These are phyloP conservation scores for Coccinonectria pachysandricola DNA, from an alignment of 2,329 filamentous ascomycete genomes.

Conservation along the genomic window DNA sequence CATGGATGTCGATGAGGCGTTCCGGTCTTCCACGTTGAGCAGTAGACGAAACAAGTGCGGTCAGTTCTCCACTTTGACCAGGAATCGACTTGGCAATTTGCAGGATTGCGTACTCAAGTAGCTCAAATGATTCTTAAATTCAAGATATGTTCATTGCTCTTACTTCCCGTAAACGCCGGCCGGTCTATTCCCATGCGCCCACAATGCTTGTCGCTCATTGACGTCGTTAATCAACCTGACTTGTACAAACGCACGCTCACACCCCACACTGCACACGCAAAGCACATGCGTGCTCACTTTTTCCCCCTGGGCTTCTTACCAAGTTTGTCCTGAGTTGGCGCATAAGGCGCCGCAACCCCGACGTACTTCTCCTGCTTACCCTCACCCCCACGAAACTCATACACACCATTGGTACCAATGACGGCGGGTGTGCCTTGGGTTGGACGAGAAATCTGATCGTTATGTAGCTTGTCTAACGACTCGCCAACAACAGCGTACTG, in stretches of 20 bases:
- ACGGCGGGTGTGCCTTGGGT: constrained; percentile 41
- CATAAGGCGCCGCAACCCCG: constrained; percentile 48
- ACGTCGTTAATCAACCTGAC: too few species aligned
- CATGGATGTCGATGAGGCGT: too few species aligned
- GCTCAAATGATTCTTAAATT: too few species aligned
- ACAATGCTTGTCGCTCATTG: too few species aligned
- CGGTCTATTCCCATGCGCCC: constrained; percentile 10
- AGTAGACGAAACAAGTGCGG: too few species aligned
- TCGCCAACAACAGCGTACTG: constrained; percentile 82
- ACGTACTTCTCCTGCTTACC: constrained; percentile 34
- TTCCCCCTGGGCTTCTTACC: constrained; percentile 27
- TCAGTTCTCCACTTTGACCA: too few species aligned
- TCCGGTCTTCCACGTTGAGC: too few species aligned
- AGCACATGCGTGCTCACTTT: constrained; percentile 15
- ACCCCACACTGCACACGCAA: too few species aligned
- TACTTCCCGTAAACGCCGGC: constrained; percentile 4
- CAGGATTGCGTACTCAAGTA: too few species aligned
- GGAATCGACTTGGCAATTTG: too few species aligned
- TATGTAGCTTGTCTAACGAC: constrained; percentile 73
- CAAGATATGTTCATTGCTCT: too few species aligned
- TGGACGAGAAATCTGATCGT: constrained; percentile 63
- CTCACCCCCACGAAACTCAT: constrained; percentile 39
- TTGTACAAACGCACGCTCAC: too few species aligned
- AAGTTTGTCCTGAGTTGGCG: constrained; percentile 41
- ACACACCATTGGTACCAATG: constrained; percentile 34